phyloP scores from a whole-genome alignment of 345 rosid genomes.

The Syzygium jambos region DNA sequence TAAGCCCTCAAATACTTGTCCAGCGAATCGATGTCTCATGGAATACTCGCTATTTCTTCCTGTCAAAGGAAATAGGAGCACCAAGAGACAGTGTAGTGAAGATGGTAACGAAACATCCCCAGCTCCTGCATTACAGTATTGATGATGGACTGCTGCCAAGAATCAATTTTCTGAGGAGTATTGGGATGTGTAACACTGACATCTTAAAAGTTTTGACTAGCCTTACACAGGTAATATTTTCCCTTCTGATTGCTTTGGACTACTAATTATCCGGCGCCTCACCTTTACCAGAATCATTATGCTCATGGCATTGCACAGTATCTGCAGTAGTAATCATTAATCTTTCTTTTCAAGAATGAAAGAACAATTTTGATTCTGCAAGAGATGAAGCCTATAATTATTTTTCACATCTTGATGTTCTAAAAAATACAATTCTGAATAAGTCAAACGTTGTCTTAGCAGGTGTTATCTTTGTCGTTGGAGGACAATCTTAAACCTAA shows the following conservation, averaged over 20 bases:
- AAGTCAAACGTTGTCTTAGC: conserved; percentile 9
- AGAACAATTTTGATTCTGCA: neutral
- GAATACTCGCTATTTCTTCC: conserved; percentile 85
- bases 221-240: conserved; percentile 74
- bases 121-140: conserved; percentile 89
- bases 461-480: conserved; percentile 86
- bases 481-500: conserved; percentile 95
- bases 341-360: neutral
- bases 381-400: neutral
- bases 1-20: conserved; percentile 93
- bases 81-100: conserved; percentile 80
- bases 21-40: conserved; percentile 91
- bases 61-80: conserved; percentile 87
- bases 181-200: conserved; percentile 74
- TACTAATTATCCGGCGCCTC: neutral
- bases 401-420: neutral
- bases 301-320: neutral
- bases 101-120: conserved; percentile 94
- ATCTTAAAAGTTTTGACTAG: conserved; percentile 92
- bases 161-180: conserved; percentile 88
- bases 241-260: neutral
- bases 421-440: neutral
- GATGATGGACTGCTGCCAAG: conserved; percentile 86
- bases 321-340: neutral
- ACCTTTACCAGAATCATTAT: neutral